A percentile compares a stretch with the other conserved stretches of the same genome.
These are phyloP conservation scores for Pseudocercospora pini-densiflorae DNA, from an alignment of 2,329 filamentous ascomycete genomes.

Conservation along the genomic window DNA sequence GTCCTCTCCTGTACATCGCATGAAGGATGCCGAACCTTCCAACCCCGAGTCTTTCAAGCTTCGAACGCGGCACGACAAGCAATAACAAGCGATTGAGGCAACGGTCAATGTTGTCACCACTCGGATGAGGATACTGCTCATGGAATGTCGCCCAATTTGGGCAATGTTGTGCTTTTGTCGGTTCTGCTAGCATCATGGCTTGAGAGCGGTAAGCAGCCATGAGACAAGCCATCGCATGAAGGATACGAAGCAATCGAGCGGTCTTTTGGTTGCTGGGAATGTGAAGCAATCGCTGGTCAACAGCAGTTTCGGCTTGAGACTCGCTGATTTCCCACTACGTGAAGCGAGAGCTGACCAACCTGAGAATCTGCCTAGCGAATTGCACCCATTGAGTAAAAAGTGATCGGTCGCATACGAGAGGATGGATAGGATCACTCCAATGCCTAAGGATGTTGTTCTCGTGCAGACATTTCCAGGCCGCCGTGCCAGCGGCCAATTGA, in stretches of 20 bases:
- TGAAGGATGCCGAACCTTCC: neutral
- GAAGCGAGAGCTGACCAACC: too few relatives aligned
- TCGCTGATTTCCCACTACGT: too few relatives aligned
- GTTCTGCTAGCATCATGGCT: neutral
- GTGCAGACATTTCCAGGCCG: too few relatives aligned
- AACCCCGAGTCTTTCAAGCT: neutral
- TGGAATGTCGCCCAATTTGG: neutral
- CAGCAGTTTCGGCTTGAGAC: too few relatives aligned
- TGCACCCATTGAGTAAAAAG: too few relatives aligned
- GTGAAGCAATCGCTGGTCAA: neutral
- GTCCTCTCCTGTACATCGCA: neutral
- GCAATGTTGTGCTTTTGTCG: neutral
- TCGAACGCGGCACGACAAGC: neutral
- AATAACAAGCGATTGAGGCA: neutral
- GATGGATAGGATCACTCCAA: too few relatives aligned
- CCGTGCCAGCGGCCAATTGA: too few relatives aligned
- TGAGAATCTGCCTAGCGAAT: too few relatives aligned
- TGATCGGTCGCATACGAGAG: too few relatives aligned
- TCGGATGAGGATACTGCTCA: neutral
- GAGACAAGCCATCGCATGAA: neutral
- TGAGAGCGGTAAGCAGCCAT: neutral
- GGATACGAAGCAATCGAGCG: neutral
- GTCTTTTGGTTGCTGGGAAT: neutral
- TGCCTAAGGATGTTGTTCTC: too few relatives aligned
- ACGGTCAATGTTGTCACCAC: neutral